Conservation (phyloP, 176 grass and related monocot species). For the Zoysia pacifica region DNA sequence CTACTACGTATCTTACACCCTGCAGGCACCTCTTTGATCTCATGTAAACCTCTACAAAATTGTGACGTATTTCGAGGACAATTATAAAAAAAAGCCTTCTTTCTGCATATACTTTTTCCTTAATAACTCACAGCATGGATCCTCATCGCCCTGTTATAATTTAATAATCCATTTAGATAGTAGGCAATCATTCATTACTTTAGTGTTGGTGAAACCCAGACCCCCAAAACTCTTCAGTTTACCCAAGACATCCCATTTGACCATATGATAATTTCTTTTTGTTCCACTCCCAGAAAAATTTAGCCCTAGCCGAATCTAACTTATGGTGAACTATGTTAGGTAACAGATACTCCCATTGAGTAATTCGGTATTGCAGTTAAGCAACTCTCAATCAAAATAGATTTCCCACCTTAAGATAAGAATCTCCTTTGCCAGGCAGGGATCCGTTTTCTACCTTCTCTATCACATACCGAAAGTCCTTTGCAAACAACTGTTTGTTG, state of each 20-base stretch:
- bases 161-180: background rate
- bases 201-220: background rate
- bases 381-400: background rate
- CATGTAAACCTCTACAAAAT: background rate
- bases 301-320: background rate
- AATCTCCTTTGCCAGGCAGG: background rate
- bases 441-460: background rate
- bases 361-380: background rate
- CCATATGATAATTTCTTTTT: background rate
- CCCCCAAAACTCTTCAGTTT: background rate
- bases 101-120: background rate
- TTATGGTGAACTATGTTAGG: background rate
- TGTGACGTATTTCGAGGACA: fast-evolving
- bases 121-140: background rate
- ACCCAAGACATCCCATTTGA: background rate
- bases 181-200: background rate
- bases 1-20: too few relatives aligned
- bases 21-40: too few relatives aligned
- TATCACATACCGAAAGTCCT: background rate
- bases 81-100: background rate
- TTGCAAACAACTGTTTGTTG: background rate
- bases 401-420: background rate
- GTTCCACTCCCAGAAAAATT: background rate
- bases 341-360: background rate
- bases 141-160: background rate